These are phyloP conservation scores for Prorocentrum cordatum DNA, from an alignment of 169 alveolate species.

Conservation along the genomic window DNA sequence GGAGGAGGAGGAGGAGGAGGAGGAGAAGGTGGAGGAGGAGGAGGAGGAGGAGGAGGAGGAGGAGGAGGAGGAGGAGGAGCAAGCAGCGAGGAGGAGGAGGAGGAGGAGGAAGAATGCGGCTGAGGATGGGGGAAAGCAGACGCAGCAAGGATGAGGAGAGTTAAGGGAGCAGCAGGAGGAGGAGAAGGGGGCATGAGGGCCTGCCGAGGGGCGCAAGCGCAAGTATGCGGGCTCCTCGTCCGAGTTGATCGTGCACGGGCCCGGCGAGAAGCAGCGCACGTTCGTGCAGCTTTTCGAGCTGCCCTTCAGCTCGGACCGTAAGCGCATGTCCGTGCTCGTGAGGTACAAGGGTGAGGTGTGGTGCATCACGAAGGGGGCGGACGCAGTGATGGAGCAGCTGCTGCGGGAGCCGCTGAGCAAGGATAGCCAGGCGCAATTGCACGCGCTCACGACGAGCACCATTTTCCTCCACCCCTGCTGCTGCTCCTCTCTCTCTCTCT, in stretches of 20 bases:
- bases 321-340: slow-evolving; percentile 58
- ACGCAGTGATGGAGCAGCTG: neutral
- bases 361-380: slow-evolving; percentile 27
- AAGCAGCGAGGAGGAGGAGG: too few species aligned
- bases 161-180: too few species aligned
- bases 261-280: neutral
- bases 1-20: too few species aligned
- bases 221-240: neutral
- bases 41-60: too few species aligned
- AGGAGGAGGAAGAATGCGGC: too few species aligned
- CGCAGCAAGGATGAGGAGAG: too few species aligned
- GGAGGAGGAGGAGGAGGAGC: too few species aligned
- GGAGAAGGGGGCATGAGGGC: too few species aligned
- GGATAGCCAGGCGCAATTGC: neutral
- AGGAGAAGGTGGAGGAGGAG: too few species aligned
- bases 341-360: neutral
- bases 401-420: neutral
- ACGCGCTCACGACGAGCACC: neutral
- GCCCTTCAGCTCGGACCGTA: slow-evolving; percentile 53
- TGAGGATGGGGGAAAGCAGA: too few species aligned
- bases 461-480: too few species aligned
- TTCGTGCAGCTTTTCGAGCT: neutral
- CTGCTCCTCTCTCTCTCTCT: too few species aligned
- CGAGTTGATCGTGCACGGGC: neutral
- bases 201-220: neutral